Percentiles rank a stretch among this genome's conserved stretches.
Evolutionary conservation across 495 filamentous ascomycete genomes (phyloP).

Genomic region (Ramalina peruviana): DNA sequence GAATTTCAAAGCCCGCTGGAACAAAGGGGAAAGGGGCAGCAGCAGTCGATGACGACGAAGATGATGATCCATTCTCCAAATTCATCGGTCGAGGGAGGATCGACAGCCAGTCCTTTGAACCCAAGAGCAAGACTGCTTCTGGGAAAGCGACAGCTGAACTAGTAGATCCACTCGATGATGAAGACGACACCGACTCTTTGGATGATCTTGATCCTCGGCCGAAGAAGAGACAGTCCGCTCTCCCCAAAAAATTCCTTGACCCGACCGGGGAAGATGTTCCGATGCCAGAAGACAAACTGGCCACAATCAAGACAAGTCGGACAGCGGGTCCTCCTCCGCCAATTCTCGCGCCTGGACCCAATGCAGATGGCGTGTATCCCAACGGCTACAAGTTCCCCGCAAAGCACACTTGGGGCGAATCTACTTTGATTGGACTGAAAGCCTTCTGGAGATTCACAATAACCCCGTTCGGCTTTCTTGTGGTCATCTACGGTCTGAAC

Average conservation of each 20-base stretch:
- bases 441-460: slow-evolving; percentile 39
- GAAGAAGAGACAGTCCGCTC: slow-evolving; percentile 1
- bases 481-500: slow-evolving; percentile 66
- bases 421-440: slow-evolving; percentile 39
- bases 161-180: background rate
- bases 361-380: slow-evolving; percentile 22
- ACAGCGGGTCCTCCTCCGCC: slow-evolving; percentile 2
- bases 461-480: slow-evolving; percentile 59
- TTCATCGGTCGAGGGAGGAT: slow-evolving; percentile 16
- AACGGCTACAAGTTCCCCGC: slow-evolving; percentile 63
- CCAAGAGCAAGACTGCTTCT: background rate
- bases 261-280: slow-evolving; percentile 5
- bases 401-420: slow-evolving; percentile 41
- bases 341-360: slow-evolving; percentile 7
- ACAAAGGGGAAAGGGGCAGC: background rate
- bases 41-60: slow-evolving; percentile 1
- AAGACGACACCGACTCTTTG: slow-evolving; percentile 9
- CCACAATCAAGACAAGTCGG: background rate
- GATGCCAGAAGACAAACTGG: slow-evolving; percentile 2
- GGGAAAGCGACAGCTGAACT: background rate
- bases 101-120: slow-evolving; percentile 13
- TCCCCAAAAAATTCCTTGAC: slow-evolving; percentile 15
- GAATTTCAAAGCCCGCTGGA: background rate
- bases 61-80: slow-evolving; percentile 13
- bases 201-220: slow-evolving; percentile 5